Evolutionary conservation across 2,329 filamentous ascomycete species (phyloP), one percentile per base, ranked within the genome.

Genomic region (Diplodia corticola): DNA sequence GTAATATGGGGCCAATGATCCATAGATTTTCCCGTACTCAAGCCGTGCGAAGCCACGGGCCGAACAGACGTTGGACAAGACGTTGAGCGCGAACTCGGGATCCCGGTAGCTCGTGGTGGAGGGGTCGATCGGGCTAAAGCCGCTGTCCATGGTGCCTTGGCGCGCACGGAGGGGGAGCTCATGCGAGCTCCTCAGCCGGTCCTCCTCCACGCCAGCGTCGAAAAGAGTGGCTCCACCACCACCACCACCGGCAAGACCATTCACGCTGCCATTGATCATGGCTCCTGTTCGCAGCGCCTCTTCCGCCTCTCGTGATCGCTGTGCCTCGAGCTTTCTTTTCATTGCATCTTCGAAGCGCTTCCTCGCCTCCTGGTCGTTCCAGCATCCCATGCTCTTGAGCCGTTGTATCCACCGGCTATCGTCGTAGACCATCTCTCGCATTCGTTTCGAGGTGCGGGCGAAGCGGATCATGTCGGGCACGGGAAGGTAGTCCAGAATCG

Each of bases 371-470:
- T 82, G 78, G 75, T 99, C 95, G 74, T 96, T 90, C 95, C 95
- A 99, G 70, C 91, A 90, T 1, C 90, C 91, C 88, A 99, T 97
- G 67, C 85, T 88, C 75, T 91, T 91, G 64, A 99, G 80, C 69
- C 91, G 86, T 69, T 91, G 88, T 46, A 98, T 91, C 95, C 95
- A 99, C 81, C 94, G 86, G 59, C 93, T 92, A 78, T 99, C 95
- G 77, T 99, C 95, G 79, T 98, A 99, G 3, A 97, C 93, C 93
- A 99, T 99, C 80, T 99, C 95, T 75, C 91, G 90, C 85, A 98
- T 87, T 68, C 92, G 91, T 74, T 87, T 90, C 67, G 92, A 97
- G 26, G 91, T 89, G 69, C 90, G 89, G 51, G 95, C 94, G 75
- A 92, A 94, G 71, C 88, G 88, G 76, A 98, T 86, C 73, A 96